A percentile compares a stretch with the other conserved stretches of the same genome.
These are phyloP conservation scores for Metschnikowia matae DNA, from an alignment of 805 yeast species.

Conservation along the genomic window DNA sequence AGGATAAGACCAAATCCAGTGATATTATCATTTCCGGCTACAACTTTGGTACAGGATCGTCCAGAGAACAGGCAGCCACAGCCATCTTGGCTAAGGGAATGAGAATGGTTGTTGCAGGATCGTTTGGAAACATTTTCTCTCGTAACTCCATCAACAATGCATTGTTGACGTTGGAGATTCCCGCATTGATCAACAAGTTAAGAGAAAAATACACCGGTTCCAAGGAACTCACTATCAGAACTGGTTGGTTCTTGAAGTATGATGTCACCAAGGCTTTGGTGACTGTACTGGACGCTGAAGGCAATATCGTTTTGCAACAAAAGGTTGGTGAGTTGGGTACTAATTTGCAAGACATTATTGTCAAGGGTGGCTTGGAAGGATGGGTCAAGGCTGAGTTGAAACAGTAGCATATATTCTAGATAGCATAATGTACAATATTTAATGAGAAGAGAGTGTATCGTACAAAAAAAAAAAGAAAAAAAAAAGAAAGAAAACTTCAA, in stretches of 20 bases:
- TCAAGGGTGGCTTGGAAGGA: slow-evolving; percentile 96
- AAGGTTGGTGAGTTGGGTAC: slow-evolving; percentile 95
- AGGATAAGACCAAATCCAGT: slow-evolving; percentile 72
- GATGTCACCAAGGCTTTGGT: slow-evolving; percentile 85
- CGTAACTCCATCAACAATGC: slow-evolving; percentile 97
- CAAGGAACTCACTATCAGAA: slow-evolving; percentile 83
- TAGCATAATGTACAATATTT: not conserved
- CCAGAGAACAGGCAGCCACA: slow-evolving; percentile 99
- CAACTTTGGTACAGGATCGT: slow-evolving; percentile 97
- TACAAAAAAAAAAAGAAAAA: not conserved
- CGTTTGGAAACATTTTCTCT: slow-evolving; percentile 94
- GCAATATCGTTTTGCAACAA: slow-evolving; percentile 63
- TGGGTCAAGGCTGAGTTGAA: slow-evolving; percentile 82
- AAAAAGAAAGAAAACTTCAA: not conserved
- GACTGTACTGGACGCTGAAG: slow-evolving; percentile 63
- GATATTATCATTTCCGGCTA: slow-evolving; percentile 90
- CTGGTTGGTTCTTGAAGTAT: slow-evolving; percentile 92
- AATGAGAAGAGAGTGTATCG: not conserved
- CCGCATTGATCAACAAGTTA: slow-evolving; percentile 72
- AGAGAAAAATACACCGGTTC: slow-evolving; percentile 59
- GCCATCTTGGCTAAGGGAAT: slow-evolving; percentile 92
- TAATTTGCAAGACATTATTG: slow-evolving; percentile 92
- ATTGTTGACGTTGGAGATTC: slow-evolving; percentile 86
- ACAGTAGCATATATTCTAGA: slow-evolving; percentile 1
- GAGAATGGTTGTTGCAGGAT: slow-evolving; percentile 90